Evolutionary conservation across 2,329 filamentous ascomycete species (phyloP).

Genomic region (Parasarocladium wereldwijsianum): DNA sequence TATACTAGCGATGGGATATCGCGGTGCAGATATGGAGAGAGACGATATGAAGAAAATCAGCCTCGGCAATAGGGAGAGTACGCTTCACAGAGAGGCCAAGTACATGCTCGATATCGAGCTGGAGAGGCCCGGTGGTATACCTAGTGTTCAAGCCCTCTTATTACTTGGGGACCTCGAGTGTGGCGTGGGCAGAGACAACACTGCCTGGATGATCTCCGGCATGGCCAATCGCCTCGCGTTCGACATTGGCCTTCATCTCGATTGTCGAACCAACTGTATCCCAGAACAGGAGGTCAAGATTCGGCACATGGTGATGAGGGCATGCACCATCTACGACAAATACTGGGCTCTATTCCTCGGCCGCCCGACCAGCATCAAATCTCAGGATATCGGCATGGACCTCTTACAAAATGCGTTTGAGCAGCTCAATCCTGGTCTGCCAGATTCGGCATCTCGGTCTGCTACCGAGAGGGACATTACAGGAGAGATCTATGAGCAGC

Average conservation of each 20-base stretch:
- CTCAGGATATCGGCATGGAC: conserved; percentile 32
- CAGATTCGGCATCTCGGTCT: too few species aligned
- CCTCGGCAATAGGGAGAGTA: conserved; percentile 32
- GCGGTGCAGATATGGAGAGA: conserved; percentile 31
- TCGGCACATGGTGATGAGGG: conserved; percentile 34
- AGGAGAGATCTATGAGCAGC: conserved; percentile 31
- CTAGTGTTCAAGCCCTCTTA: conserved; percentile 35
- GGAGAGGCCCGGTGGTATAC: conserved; percentile 34
- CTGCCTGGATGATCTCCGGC: conserved; percentile 39
- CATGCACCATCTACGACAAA: conserved; percentile 37
- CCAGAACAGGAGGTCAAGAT: conserved; percentile 30
- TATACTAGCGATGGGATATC: conserved; percentile 35
- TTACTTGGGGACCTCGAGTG: conserved; percentile 38
- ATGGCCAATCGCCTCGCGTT: conserved; percentile 31
- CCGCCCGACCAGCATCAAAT: conserved; percentile 37
- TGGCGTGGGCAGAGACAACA: conserved; percentile 35
- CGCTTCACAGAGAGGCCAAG: conserved; percentile 37
- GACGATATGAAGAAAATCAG: conserved; percentile 32
- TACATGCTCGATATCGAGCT: conserved; percentile 38
- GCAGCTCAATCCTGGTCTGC: conserved; percentile 22
- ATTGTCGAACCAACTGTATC: conserved; percentile 24
- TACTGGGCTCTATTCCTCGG: conserved; percentile 41
- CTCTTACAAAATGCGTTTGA: conserved; percentile 29
- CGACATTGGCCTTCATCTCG: conserved; percentile 33
- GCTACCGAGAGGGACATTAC: conserved; percentile 10